Base-by-base conservation (phyloP, 352 stramenopile species). In the Halophytophthora polymorphica region DNA sequence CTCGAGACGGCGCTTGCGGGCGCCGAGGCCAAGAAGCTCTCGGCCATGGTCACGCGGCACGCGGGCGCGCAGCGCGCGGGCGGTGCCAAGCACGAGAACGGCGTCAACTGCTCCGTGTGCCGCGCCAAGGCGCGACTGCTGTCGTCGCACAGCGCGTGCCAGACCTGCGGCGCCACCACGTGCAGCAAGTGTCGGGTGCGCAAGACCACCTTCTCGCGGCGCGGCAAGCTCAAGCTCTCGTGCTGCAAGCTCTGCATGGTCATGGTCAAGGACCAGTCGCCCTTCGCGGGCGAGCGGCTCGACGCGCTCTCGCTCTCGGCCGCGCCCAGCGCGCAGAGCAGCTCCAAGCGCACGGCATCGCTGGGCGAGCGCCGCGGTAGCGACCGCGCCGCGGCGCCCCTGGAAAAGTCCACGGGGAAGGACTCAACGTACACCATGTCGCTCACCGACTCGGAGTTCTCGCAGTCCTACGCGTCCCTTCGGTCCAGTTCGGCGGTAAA, bases 221-320 rank as follows among this genome's bases (percentile, higher is more conserved):
- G 66, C 23, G 74, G 77, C 42, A 85, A 85, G 44, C 66, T 79
- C 44, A 89, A 89, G 42, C 56, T 86, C 18, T 73, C 68, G 31
- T 86, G 74, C 57, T 89, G 77, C 57, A 89, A 86, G 46, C 79
- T 85, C 52, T 89, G 77, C 37, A 47, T 89, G 37, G 71, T 86
- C 21, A 78, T 82, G 51, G 69, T 80, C 33, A 84, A 82, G 47
- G 75, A 86, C 34, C 71, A 77, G 53, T 87, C 78, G 13, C 78
- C 78, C 3, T 87, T 89, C 42, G 78, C 69, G 21, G 75, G 75
- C 34, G 61, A 86, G 45, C 42, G 61, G 18, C 64, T 87, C 15
- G 64, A 75, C 37, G 48, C 52, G 39, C 70, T 73, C 35, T 50
- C 52, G 39, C 70, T 73, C 35, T 48, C 58, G 22, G 54, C 66